Evolutionary conservation across 2,329 filamentous ascomycete genomes (phyloP).

Genomic region (Amauroascus niger): DNA sequence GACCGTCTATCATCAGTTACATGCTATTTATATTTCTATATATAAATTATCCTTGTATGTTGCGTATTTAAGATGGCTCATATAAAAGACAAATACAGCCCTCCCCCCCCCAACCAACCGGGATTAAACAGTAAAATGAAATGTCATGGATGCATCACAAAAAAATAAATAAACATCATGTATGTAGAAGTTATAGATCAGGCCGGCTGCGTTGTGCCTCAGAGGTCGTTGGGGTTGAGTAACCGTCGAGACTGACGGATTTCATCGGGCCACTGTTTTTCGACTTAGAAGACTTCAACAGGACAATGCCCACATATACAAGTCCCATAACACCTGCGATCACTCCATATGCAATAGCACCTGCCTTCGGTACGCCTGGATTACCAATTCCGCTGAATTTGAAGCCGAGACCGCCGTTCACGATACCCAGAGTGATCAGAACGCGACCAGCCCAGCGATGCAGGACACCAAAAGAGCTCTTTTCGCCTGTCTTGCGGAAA

Average conservation of each 20-base stretch:
- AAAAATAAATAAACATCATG: background rate
- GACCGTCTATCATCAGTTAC: background rate
- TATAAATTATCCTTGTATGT: background rate
- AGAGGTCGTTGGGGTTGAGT: background rate
- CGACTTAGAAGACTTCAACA: slow-evolving; percentile 10
- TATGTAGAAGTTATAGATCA: background rate
- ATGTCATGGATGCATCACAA: background rate
- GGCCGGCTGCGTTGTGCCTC: background rate
- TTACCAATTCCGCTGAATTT: slow-evolving; percentile 36
- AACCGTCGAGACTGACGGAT: background rate
- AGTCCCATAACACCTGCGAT: slow-evolving; percentile 42
- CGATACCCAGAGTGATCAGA: slow-evolving; percentile 44
- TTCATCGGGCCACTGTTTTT: background rate
- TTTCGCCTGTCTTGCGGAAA: slow-evolving; percentile 40
- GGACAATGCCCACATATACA: slow-evolving; percentile 29
- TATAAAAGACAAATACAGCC: background rate
- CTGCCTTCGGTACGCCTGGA: slow-evolving; percentile 21
- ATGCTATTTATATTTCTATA: background rate
- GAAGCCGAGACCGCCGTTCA: slow-evolving; percentile 50
- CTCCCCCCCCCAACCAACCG: no score
- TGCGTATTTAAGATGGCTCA: background rate
- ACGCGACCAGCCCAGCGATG: slow-evolving; percentile 49
- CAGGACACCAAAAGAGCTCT: slow-evolving; percentile 35
- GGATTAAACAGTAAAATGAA: background rate
- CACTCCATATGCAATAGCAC: slow-evolving; percentile 41